Conservation (phyloP, 2,329 filamentous ascomycete species). For the Aspergillus sp. region DNA sequence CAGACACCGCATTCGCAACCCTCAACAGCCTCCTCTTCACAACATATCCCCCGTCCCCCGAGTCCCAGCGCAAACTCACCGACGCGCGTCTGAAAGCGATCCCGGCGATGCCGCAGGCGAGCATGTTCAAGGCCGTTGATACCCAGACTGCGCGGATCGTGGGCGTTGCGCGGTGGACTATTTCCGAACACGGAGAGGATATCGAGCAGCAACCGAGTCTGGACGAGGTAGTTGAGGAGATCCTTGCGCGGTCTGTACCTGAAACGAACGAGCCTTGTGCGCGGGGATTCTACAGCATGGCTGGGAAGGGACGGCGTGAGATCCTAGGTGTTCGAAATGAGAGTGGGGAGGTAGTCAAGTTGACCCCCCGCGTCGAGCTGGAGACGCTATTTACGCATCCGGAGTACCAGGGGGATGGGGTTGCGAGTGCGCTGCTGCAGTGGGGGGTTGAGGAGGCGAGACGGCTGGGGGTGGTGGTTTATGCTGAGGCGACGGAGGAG, state of each 20-base stretch:
- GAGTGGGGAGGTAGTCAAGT: background rate
- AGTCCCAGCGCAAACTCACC: background rate
- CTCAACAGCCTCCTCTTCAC: background rate
- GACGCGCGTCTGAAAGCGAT: background rate
- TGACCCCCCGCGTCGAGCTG: background rate
- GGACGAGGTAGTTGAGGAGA: background rate
- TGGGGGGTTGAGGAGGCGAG: slow-evolving; percentile 6
- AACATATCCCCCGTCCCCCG: background rate
- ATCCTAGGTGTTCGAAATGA: background rate
- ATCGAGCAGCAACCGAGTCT: background rate
- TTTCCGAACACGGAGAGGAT: background rate
- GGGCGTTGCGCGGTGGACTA: background rate
- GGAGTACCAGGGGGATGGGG: slow-evolving; percentile 2
- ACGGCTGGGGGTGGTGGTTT: background rate
- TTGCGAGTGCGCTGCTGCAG: slow-evolving; percentile 1
- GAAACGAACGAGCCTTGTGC: background rate
- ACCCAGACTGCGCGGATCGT: background rate
- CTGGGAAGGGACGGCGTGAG: background rate
- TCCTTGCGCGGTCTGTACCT: background rate
- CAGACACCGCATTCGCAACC: background rate
- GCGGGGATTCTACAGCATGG: background rate
- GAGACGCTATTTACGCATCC: slow-evolving; percentile 9
- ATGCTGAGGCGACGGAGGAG: slow-evolving; percentile 11
- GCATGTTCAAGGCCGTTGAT: slow-evolving; percentile 1
- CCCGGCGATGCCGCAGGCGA: background rate